Evolutionary conservation across 495 filamentous ascomycete species (phyloP), one percentile per base, ranked within the genome.

Genomic region (Penicillium crystallinum): DNA sequence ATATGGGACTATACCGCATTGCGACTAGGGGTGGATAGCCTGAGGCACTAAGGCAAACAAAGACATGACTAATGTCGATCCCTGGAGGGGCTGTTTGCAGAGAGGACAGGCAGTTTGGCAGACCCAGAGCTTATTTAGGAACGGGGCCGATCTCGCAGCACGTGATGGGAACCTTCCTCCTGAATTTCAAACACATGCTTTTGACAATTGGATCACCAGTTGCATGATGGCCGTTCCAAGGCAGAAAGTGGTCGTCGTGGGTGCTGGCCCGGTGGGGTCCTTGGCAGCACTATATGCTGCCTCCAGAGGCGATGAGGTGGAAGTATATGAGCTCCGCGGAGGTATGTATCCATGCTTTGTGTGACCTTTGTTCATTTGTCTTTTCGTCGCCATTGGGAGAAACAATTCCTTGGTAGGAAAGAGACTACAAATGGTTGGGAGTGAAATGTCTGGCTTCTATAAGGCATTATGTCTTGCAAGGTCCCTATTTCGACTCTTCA

Each of bases 241-340:
- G 46, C 81, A 91, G 59, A 96, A 90, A 69, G 80, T 87, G 36
- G 76, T 96, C 7, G 79, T 97, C 23, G 81, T 97, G 23, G 93
- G 93, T 27, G 93, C 91, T 25, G 93, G 93, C 1, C 93, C 93
- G 0, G 93, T 97, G 12, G 93, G 93, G 3, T 87, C 91, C 8
- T 76, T 99, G 22, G 89, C 92, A 7, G 93, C 90, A 15, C 73
- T 99, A 10, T 99, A 97, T 72, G 91, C 93, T 45, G 91, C 91
- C 1, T 78, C 84, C 53, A 75, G 90, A 61, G 91, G 89, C 30
- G 82, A 95, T 64, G 75, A 91, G 60, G 93, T 99, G 4, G 90
- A 97, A 63, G 77, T 99, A 50, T 99, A 97, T 70, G 93, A 99
- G 66, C 74, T 97, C 53, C 82, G 93, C 60, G 84, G 84, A 74